Evolutionary conservation across 352 stramenopile species (phyloP), one percentile per base, ranked within the genome.

Genomic region (Pythium aquatile): DNA sequence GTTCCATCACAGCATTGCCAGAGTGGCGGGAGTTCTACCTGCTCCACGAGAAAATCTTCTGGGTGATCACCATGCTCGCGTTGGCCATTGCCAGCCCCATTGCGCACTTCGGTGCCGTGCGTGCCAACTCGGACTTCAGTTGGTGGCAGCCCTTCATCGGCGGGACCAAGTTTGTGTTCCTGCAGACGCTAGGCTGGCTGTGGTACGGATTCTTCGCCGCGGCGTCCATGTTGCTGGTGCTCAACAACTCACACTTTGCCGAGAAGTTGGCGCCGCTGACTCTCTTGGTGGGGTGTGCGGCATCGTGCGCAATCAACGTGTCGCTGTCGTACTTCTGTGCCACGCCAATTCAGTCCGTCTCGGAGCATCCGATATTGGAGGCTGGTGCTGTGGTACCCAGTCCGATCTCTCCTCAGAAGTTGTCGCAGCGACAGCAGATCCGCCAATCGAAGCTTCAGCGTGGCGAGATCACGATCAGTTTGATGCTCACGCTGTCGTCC

Each of bases 131-230:
- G 13, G 40, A 51, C 10, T 87, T 76, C 48, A 53, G 42, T 1
- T 78, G 76, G 72, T 87, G 75, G 75, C 78, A 87, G 13, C 78
- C 78, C 5, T 87, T 87, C 51, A 48, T 74, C 3, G 78, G 78
- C 13, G 77, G 76, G n/a, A 83, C 78, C 1, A 81, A 80, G 51
- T 87, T 81, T 61, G 69, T 85, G 7, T 87, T 87, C 55, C 51
- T 87, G 14, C 78, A 87, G 68, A 79, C 72, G 6, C 68, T 87
- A 5, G 78, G 78, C 2, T 87, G 78, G 78, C 64, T 85, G 20
- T 87, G 78, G 78, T 87, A 85, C 35, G 74, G 67, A 0, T 73
- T 81, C 42, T 84, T 79, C 58, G 51, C 82, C 24, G 76, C 73
- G 14, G 24, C 75, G 8, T 61, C 68, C 5, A 69, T 87, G 20